Conservation (phyloP, 108 stramenopile species). For the Chaetoceros muelleri region DNA sequence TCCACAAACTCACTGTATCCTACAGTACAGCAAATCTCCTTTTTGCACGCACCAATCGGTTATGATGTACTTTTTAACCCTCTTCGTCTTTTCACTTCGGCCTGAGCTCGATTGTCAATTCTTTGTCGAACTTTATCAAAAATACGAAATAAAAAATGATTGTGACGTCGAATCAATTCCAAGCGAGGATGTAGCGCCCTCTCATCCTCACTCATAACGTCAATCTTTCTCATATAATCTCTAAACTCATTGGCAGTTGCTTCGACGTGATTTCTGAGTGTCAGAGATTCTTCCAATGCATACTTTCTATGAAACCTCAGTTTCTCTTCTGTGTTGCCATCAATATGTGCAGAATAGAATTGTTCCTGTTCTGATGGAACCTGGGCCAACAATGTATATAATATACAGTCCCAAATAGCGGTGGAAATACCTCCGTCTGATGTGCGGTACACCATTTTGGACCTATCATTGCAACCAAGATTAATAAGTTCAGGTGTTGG, state of each 20-base stretch:
- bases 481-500: slow-evolving; percentile 19
- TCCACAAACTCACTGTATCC: too few relatives aligned
- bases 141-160: slow-evolving; percentile 34
- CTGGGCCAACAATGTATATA: slow-evolving; percentile 20
- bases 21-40: too few relatives aligned
- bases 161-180: slow-evolving; percentile 39
- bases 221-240: slow-evolving; percentile 23
- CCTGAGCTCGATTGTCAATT: background rate
- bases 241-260: slow-evolving; percentile 27
- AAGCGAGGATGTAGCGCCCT: slow-evolving; percentile 25
- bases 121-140: slow-evolving; percentile 26
- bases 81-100: background rate
- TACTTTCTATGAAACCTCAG: slow-evolving; percentile 29
- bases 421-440: slow-evolving; percentile 20
- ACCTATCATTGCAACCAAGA: slow-evolving; percentile 21
- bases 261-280: slow-evolving; percentile 45
- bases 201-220: slow-evolving; percentile 23
- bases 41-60: too few relatives aligned
- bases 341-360: slow-evolving; percentile 48
- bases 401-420: slow-evolving; percentile 18
- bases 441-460: slow-evolving; percentile 21
- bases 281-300: slow-evolving; percentile 27
- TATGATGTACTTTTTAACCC: background rate
- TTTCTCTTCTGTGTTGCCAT: slow-evolving; percentile 34
- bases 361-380: slow-evolving; percentile 18